These are phyloP conservation scores for Rutstroemia sp. DNA, from an alignment of 2,329 filamentous ascomycete genomes.

Conservation along the genomic window DNA sequence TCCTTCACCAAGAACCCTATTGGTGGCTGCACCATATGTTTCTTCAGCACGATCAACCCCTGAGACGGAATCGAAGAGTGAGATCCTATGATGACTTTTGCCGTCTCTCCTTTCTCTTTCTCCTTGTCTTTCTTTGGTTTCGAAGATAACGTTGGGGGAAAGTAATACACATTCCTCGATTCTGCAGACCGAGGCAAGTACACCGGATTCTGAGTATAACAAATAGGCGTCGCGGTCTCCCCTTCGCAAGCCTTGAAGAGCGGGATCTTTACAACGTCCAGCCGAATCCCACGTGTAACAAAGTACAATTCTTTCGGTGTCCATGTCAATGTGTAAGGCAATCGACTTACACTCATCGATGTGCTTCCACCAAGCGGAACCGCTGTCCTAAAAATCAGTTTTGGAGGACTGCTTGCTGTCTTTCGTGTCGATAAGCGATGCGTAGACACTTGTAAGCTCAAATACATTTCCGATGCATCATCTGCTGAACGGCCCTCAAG, in stretches of 20 bases:
- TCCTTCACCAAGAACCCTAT: not conserved
- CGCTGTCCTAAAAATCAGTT: not conserved
- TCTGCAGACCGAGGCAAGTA: not conserved
- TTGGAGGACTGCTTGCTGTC: not conserved
- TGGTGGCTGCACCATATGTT: not conserved
- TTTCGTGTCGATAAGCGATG: not conserved
- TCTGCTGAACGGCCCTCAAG: not conserved
- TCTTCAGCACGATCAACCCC: not conserved
- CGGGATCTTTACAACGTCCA: not conserved
- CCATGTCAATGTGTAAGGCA: slow-evolving; percentile 1
- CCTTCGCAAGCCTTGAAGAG: not conserved
- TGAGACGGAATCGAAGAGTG: slow-evolving; percentile 1
- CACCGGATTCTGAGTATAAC: not conserved
- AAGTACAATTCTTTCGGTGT: not conserved
- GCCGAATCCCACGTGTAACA: not conserved
- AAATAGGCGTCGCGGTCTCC: not conserved
- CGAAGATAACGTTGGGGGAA: not conserved
- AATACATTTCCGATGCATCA: not conserved
- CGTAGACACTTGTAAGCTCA: not conserved
- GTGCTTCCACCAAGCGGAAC: not conserved
- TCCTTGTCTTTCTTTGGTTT: not conserved
- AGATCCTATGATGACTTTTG: not conserved
- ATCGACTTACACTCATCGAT: not conserved
- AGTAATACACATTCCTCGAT: slow-evolving; percentile 4
- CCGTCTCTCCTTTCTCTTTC: not conserved